Percentiles rank a stretch among this genome's conserved stretches.
phyloP scores from a whole-genome alignment of 306 rosid species.

The Luffa acutangula region DNA sequence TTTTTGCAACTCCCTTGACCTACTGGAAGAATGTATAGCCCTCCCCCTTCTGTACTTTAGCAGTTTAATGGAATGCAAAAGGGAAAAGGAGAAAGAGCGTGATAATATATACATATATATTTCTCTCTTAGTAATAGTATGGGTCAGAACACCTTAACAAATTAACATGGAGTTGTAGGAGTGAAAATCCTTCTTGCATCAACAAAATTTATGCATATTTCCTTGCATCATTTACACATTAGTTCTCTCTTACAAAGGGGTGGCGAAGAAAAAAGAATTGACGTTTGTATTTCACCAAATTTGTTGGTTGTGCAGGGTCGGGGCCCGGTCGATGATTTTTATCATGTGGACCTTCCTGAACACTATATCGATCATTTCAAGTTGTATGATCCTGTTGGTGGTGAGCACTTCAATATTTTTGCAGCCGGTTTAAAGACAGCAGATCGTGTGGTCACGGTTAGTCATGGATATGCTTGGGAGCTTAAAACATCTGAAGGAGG shows the following conservation, averaged over 20 bases:
- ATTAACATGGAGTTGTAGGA: no score
- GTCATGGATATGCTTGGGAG: conserved; percentile 96
- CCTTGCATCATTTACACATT: neutral
- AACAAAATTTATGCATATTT: neutral
- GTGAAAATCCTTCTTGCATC: no score
- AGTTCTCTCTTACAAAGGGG: neutral
- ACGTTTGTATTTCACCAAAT: neutral
- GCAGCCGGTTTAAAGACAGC: conserved; percentile 88
- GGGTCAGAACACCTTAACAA: no score
- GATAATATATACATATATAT: no score
- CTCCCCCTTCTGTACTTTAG: no score
- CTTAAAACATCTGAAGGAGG: conserved; percentile 80
- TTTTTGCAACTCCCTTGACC: no score
- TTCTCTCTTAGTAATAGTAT: no score
- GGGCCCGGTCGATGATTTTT: conserved; percentile 69
- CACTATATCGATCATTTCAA: conserved; percentile 64
- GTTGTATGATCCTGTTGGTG: conserved; percentile 75
- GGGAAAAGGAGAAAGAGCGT: no score
- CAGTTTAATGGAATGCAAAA: no score
- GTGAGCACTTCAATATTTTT: conserved; percentile 90
- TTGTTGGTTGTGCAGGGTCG: conserved; percentile 53
- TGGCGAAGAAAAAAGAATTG: neutral
- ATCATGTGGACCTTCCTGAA: conserved; percentile 47
- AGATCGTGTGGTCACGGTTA: conserved; percentile 82
- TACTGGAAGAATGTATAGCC: no score